Evolutionary conservation across 768 basidiomycete species (phyloP).

Genomic region (Pluteus cervinus): DNA sequence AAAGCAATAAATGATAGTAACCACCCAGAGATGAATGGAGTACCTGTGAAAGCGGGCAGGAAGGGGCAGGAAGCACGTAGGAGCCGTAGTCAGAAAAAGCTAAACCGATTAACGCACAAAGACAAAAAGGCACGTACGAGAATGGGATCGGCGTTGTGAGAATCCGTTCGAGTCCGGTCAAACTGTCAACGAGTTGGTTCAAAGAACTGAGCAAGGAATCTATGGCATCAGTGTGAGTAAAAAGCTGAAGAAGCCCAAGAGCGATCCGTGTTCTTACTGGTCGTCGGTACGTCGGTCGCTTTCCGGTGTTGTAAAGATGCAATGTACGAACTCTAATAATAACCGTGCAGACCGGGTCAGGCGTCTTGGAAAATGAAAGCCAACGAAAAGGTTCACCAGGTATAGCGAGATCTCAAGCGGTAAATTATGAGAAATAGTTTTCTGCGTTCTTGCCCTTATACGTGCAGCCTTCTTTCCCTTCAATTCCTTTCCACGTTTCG

Average conservation of each 20-base stretch:
- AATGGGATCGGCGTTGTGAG: slow-evolving; percentile 75
- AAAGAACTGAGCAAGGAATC: slow-evolving; percentile 42
- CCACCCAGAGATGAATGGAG: slow-evolving; percentile 62
- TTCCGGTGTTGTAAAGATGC: slow-evolving; percentile 54
- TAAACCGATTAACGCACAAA: too few species aligned
- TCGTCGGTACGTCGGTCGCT: slow-evolving; percentile 51
- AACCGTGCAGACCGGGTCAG: slow-evolving; percentile 7
- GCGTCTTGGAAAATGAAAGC: not conserved
- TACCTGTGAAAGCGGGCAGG: slow-evolving; percentile 40
- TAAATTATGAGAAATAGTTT: slow-evolving; percentile 49
- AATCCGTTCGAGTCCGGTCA: slow-evolving; percentile 68
- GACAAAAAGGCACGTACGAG: slow-evolving; percentile 37
- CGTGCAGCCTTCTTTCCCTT: slow-evolving; percentile 60
- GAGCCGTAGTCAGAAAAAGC: slow-evolving; percentile 1
- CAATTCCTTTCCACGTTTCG: slow-evolving; percentile 40
- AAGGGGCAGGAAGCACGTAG: not conserved
- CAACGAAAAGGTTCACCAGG: slow-evolving; percentile 33
- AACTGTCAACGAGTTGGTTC: slow-evolving; percentile 52
- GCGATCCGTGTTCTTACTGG: slow-evolving; percentile 33
- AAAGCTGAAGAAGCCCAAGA: slow-evolving; percentile 1
- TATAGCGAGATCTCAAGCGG: slow-evolving; percentile 69
- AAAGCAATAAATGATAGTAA: slow-evolving; percentile 55
- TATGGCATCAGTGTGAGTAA: slow-evolving; percentile 21
- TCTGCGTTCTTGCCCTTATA: slow-evolving; percentile 43
- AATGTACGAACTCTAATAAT: slow-evolving; percentile 62